Evolutionary conservation across 2,329 filamentous ascomycete genomes (phyloP).

Genomic region (Thelonectria olida): DNA sequence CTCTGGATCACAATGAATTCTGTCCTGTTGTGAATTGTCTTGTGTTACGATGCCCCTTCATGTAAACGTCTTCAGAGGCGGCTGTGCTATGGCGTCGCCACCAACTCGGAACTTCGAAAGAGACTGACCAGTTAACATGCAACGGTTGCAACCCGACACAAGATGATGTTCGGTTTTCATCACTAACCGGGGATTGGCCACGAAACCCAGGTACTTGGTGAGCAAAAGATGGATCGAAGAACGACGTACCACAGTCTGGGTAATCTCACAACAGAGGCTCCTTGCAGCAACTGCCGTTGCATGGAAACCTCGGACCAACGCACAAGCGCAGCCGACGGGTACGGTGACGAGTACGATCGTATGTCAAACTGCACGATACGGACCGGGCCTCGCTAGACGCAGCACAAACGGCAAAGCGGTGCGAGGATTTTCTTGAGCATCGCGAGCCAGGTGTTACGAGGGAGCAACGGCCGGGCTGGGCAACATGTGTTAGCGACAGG

Average conservation of each 20-base stretch:
- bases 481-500: neutral
- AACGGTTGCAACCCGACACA: neutral
- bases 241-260: slow-evolving; percentile 1
- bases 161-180: neutral
- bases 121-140: neutral
- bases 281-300: slow-evolving; percentile 24
- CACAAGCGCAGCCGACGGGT: slow-evolving; percentile 14
- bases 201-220: no score
- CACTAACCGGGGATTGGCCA: no score
- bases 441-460: neutral
- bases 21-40: slow-evolving; percentile 9
- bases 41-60: neutral
- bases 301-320: slow-evolving; percentile 11
- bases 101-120: neutral
- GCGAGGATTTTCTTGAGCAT: neutral
- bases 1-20: neutral
- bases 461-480: neutral
- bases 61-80: neutral
- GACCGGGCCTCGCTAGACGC: slow-evolving; percentile 20
- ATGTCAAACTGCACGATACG: neutral
- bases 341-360: no score
- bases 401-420: slow-evolving; percentile 13
- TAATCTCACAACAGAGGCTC: slow-evolving; percentile 31
- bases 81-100: neutral
- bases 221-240: neutral